Conservation (phyloP, 352 stramenopile genomes). For the Phytopythium mirpurense region DNA sequence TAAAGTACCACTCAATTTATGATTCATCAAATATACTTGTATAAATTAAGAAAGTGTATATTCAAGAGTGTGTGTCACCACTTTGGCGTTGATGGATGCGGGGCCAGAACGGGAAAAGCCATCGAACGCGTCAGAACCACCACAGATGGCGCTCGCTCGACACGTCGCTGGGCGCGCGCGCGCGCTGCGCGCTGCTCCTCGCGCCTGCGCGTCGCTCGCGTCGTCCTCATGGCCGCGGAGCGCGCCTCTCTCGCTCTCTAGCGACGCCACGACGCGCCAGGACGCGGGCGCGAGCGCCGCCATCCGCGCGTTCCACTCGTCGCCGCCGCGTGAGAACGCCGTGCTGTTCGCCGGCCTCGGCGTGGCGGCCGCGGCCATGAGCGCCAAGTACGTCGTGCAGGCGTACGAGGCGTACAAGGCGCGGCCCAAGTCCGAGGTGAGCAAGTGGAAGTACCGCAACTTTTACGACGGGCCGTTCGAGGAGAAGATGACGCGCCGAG, state of each 20-base stretch:
- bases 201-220: not conserved
- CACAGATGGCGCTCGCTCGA: slow-evolving; percentile 23
- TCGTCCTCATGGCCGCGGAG: not conserved
- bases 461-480: slow-evolving; percentile 98
- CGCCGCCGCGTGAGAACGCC: slow-evolving; percentile 52
- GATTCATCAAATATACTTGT: too few species aligned
- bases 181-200: not conserved
- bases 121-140: not conserved
- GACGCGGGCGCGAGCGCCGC: slow-evolving; percentile 4
- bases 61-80: too few species aligned
- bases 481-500: slow-evolving; percentile 97
- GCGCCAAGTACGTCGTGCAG: slow-evolving; percentile 78
- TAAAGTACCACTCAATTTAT: too few species aligned
- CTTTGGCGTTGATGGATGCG: not conserved
- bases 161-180: slow-evolving; percentile 16
- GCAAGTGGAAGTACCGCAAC: slow-evolving; percentile 77
- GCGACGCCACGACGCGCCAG: not conserved
- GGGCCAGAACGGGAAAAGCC: not conserved
- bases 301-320: slow-evolving; percentile 59
- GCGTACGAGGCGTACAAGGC: slow-evolving; percentile 75
- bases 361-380: slow-evolving; percentile 62
- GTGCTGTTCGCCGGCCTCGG: slow-evolving; percentile 60
- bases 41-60: too few species aligned
- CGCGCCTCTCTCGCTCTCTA: not conserved
- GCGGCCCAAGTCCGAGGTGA: slow-evolving; percentile 61